phyloP scores from a whole-genome alignment of 371 early-diverging fungal genomes.

The Rhizomucor pusillus region DNA sequence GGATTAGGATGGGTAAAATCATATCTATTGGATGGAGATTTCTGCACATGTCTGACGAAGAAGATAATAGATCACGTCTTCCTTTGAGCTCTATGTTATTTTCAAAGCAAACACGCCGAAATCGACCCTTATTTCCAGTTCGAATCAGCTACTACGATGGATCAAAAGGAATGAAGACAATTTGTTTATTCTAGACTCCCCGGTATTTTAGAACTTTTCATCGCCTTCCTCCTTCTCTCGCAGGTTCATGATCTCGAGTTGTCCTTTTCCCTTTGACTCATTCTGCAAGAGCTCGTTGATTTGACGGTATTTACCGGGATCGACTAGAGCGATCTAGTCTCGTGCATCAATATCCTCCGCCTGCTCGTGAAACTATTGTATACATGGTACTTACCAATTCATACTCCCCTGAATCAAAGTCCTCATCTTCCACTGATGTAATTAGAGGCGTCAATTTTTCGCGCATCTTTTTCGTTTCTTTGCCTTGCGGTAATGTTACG shows the following conservation, averaged over 20 bases:
- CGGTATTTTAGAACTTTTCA: slow-evolving; percentile 64
- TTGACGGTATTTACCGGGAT: slow-evolving; percentile 90
- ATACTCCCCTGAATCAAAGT: slow-evolving; percentile 68
- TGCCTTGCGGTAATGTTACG: slow-evolving; percentile 67
- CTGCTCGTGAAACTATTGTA: neutral
- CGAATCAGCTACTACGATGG: slow-evolving; percentile 70
- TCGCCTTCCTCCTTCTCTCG: slow-evolving; percentile 84
- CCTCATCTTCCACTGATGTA: slow-evolving; percentile 86
- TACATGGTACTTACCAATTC: slow-evolving; percentile 65
- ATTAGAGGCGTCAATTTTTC: slow-evolving; percentile 74
- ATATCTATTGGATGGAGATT: neutral
- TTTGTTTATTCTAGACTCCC: slow-evolving; percentile 68
- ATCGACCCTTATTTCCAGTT: slow-evolving; percentile 58
- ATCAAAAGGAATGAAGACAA: slow-evolving; percentile 69
- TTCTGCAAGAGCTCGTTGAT: slow-evolving; percentile 77
- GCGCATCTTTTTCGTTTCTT: slow-evolving; percentile 85
- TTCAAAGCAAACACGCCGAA: slow-evolving; percentile 72
- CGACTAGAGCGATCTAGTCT: slow-evolving; percentile 75
- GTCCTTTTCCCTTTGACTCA: slow-evolving; percentile 86
- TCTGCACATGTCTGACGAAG: neutral
- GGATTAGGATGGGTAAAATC: slow-evolving; percentile 72
- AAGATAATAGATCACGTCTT: slow-evolving; percentile 55
- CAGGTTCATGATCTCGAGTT: slow-evolving; percentile 82
- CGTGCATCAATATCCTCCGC: slow-evolving; percentile 1
- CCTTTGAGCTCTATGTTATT: slow-evolving; percentile 72